Evolutionary conservation across 768 basidiomycete species (phyloP).

Genomic region (Antrodiella citrinella): DNA sequence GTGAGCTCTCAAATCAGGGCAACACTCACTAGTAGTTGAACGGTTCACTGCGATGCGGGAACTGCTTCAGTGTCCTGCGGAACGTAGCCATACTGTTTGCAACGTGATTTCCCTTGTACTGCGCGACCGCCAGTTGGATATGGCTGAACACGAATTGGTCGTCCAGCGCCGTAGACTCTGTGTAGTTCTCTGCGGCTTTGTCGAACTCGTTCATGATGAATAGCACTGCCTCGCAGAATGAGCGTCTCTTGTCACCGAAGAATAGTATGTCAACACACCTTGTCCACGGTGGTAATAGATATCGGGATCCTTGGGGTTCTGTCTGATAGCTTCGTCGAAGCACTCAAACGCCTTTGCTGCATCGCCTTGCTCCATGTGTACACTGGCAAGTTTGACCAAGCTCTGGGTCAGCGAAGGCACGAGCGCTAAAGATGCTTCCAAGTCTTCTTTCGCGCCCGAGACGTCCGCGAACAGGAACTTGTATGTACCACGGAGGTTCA

Average conservation of each 20-base stretch:
- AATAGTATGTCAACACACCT: slow-evolving; percentile 37
- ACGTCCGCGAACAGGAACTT: slow-evolving; percentile 90
- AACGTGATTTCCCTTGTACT: slow-evolving; percentile 81
- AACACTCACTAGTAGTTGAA: slow-evolving; percentile 88
- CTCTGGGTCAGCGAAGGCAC: slow-evolving; percentile 71
- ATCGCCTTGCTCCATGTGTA: slow-evolving; percentile 93
- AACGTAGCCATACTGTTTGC: slow-evolving; percentile 87
- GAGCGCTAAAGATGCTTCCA: slow-evolving; percentile 67
- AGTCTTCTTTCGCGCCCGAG: slow-evolving; percentile 71
- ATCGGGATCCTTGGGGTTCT: slow-evolving; percentile 82
- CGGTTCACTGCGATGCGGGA: slow-evolving; percentile 84
- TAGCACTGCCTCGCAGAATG: slow-evolving; percentile 51
- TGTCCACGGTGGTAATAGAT: slow-evolving; percentile 99
- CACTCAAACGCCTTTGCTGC: slow-evolving; percentile 77
- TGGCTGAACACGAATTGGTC: slow-evolving; percentile 90
- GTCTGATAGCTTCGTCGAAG: slow-evolving; percentile 82
- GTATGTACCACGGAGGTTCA: slow-evolving; percentile 94
- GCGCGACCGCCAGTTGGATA: slow-evolving; percentile 94
- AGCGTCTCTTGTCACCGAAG: neutral
- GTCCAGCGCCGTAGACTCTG: slow-evolving; percentile 82
- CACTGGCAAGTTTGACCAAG: slow-evolving; percentile 93
- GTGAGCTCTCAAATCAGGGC: too few species aligned
- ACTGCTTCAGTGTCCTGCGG: slow-evolving; percentile 72
- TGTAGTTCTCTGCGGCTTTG: slow-evolving; percentile 86
- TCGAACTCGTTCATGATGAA: slow-evolving; percentile 92